A percentile compares a stretch with the other conserved stretches of the same genome.
These are phyloP conservation scores for Periconia digitata DNA, from an alignment of 2,329 filamentous ascomycete species.

Conservation along the genomic window DNA sequence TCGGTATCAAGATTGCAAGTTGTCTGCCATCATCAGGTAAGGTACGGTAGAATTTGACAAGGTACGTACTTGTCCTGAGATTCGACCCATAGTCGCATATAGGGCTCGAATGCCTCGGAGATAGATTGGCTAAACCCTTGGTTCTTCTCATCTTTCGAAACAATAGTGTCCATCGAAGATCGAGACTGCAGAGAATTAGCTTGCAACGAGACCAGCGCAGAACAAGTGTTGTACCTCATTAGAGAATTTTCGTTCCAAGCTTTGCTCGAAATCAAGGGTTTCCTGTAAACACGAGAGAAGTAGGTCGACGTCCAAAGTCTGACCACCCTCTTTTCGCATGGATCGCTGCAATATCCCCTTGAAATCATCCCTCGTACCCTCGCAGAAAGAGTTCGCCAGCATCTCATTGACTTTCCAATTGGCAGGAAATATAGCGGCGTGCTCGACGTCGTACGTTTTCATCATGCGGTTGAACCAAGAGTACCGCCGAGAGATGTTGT, in stretches of 20 bases:
- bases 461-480: slow-evolving; percentile 96
- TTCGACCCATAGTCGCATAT: slow-evolving; percentile 95
- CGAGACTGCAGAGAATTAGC: slow-evolving; percentile 55
- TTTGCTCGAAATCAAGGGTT: slow-evolving; percentile 95
- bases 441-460: slow-evolving; percentile 93
- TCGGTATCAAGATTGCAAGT: slow-evolving; percentile 79
- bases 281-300: slow-evolving; percentile 88
- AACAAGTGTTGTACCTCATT: slow-evolving; percentile 48
- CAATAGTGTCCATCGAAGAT: slow-evolving; percentile 86
- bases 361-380: slow-evolving; percentile 93
- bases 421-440: slow-evolving; percentile 81
- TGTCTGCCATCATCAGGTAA: slow-evolving; percentile 50
- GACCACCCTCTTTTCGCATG: slow-evolving; percentile 75
- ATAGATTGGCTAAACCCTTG: slow-evolving; percentile 87
- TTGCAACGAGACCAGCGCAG: not conserved
- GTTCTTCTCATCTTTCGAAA: slow-evolving; percentile 72
- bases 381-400: slow-evolving; percentile 88
- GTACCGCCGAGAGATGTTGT: slow-evolving; percentile 94
- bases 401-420: slow-evolving; percentile 90
- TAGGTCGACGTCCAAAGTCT: slow-evolving; percentile 85
- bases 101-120: slow-evolving; percentile 95
- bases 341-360: slow-evolving; percentile 87
- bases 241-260: slow-evolving; percentile 80
- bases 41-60: not conserved
- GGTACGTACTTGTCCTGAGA: slow-evolving; percentile 73